phyloP scores from a whole-genome alignment of 2,329 filamentous ascomycete genomes.

The Colletotrichum karsti region DNA sequence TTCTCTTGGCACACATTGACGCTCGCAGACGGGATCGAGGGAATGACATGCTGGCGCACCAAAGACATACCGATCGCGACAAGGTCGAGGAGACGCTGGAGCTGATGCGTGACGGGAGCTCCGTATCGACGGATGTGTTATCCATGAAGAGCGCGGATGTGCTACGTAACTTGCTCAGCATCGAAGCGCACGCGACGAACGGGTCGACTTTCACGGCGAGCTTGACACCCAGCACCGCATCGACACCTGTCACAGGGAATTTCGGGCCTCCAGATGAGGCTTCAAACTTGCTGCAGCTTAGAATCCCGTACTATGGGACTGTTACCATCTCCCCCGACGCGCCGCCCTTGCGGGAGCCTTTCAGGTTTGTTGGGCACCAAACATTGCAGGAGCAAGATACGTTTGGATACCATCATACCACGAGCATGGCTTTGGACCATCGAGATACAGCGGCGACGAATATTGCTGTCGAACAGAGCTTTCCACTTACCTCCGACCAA shows the following conservation, averaged over 20 bases:
- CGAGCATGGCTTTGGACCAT: background rate
- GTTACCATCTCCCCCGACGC: slow-evolving; percentile 39
- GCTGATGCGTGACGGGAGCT: slow-evolving; percentile 40
- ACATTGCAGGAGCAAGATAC: background rate
- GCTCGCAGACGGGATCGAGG: slow-evolving; percentile 30
- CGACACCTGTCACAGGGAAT: background rate
- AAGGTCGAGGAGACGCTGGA: slow-evolving; percentile 47
- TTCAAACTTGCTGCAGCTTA: slow-evolving; percentile 12
- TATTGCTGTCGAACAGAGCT: too few species aligned
- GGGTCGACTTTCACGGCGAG: slow-evolving; percentile 17
- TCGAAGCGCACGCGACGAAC: slow-evolving; percentile 40
- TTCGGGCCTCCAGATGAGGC: background rate
- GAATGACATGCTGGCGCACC: slow-evolving; percentile 43
- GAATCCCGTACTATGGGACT: slow-evolving; percentile 39
- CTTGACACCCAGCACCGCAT: background rate
- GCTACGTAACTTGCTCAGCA: slow-evolving; percentile 39
- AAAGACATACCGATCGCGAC: slow-evolving; percentile 48
- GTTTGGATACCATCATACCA: background rate
- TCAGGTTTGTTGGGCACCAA: slow-evolving; percentile 18
- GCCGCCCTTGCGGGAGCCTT: slow-evolving; percentile 33
- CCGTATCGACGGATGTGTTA: slow-evolving; percentile 39
- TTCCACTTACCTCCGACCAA: background rate
- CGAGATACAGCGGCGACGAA: too few species aligned
- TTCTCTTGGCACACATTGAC: slow-evolving; percentile 47
- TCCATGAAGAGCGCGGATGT: slow-evolving; percentile 39